Evolutionary conservation across 179 eudicot species (phyloP), one percentile per base, ranked within the genome.

Genomic region (Actinidia arguta): DNA sequence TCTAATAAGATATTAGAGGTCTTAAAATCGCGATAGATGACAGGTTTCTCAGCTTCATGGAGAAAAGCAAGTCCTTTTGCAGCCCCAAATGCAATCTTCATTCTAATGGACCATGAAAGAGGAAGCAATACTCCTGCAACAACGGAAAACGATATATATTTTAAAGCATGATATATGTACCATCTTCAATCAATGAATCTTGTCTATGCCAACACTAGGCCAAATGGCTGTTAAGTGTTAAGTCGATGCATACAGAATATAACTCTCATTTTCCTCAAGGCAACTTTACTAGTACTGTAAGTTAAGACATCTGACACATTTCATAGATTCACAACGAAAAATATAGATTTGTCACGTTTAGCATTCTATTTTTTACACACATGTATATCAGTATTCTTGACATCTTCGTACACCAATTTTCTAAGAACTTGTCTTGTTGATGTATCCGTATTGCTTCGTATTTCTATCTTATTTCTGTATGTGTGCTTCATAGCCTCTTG

Each of bases 41-140:
- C 98, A 80, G 93, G 93, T 66, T 90, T 90, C 83, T 95, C 94
- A 18, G 98, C 93, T 48, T 91, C 93, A 78, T 97, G 99, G 77
- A 97, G 98, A 84, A 93, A 97, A 55, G 98, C 99, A 39, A 97
- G 98, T 44, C 98, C 98, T 82, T 91, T 95, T 55, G 98, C 98
- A 79, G 98, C 98, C 47, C 97, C 98, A 22, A 86, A 80, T 20
- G 98, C 95, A 46, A 97, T 95, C 85, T 95, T 95, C 94, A 97
- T 90, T 56, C 99, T 89, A 20, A 91, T 90, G 69, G 88, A 89
- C 99, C 99, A 97, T 8, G 99, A 88, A 84, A 97, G 97, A 76
- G 99, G 99, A 89, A 93, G 92, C 90, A 93, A 77, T 64, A 94
- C 95, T 87, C 94, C 97, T 94, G 87, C 58, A 82, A 81, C 54